Conservation (phyloP, 257 asterid genomes). For the Capsicum chinense region DNA sequence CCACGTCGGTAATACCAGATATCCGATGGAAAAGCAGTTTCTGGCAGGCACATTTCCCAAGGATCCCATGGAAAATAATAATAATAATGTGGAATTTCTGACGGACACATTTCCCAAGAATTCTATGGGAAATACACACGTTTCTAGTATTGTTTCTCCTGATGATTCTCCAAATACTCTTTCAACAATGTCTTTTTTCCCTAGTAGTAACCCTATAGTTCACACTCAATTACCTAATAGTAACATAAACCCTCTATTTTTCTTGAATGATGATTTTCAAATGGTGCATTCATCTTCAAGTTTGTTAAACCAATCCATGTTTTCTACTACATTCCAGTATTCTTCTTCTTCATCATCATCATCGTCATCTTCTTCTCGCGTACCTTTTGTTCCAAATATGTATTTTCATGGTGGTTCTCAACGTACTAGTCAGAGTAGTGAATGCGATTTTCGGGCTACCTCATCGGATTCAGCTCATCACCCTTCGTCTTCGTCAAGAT, state of each 20-base stretch:
- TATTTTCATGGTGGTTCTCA: background rate
- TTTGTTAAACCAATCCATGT: slow-evolving; percentile 26
- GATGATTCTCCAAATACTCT: slow-evolving; percentile 19
- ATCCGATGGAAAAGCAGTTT: background rate
- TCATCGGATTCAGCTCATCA: slow-evolving; percentile 31
- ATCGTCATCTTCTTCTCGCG: background rate
- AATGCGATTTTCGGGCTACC: slow-evolving; percentile 1
- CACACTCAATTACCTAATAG: slow-evolving; percentile 23
- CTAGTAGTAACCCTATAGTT: slow-evolving; percentile 31
- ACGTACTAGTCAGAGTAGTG: background rate
- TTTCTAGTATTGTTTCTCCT: background rate
- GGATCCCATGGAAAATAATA: background rate
- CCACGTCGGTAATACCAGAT: background rate
- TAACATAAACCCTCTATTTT: background rate
- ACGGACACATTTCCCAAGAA: background rate
- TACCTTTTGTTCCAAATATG: background rate
- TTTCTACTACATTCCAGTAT: background rate
- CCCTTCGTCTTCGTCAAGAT: slow-evolving; percentile 39
- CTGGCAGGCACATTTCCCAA: background rate
- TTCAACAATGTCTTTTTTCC: slow-evolving; percentile 10
- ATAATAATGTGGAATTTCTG: background rate
- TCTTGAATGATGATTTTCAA: slow-evolving; percentile 29
- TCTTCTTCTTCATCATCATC: background rate
- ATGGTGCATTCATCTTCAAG: background rate
- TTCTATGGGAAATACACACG: background rate